Conservation (phyloP, 2,329 filamentous ascomycete species). For the Amylocarpus encephaloides region DNA sequence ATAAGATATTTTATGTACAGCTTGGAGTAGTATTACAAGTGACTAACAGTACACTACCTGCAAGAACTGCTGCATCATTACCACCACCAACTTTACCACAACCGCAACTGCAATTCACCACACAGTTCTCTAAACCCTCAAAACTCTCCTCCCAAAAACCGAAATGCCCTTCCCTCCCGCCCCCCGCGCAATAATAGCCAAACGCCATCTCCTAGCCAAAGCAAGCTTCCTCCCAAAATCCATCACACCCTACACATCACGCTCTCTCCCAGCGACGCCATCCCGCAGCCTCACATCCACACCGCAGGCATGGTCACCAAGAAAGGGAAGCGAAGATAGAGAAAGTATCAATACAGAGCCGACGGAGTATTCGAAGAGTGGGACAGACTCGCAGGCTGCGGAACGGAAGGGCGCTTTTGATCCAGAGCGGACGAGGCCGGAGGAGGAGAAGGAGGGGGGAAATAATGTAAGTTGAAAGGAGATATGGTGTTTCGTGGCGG, state of each 20-base stretch:
- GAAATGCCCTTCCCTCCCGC: slow-evolving; percentile 4
- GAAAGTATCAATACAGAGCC: slow-evolving; percentile 58
- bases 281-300: not conserved
- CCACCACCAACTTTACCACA: not conserved
- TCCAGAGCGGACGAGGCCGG: slow-evolving; percentile 59
- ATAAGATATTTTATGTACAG: no score
- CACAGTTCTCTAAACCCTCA: not conserved
- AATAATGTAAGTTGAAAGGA: not conserved
- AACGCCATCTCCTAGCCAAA: slow-evolving; percentile 1
- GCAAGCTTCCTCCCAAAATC: not conserved
- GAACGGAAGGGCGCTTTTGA: slow-evolving; percentile 60
- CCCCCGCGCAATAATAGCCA: slow-evolving; percentile 1
- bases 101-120: not conserved
- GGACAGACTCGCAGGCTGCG: slow-evolving; percentile 52
- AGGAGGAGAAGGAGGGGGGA: slow-evolving; percentile 43
- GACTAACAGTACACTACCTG: not conserved
- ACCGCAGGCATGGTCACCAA: slow-evolving; percentile 1
- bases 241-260: slow-evolving; percentile 33
- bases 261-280: not conserved
- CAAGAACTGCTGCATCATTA: not conserved
- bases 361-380: slow-evolving; percentile 63
- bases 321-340: slow-evolving; percentile 49
- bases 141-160: no score
- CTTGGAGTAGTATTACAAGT: no score
- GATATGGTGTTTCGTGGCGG: no score